Base-by-base conservation (phyloP, 257 asterid genomes). In the Fraxinus anomala region DNA sequence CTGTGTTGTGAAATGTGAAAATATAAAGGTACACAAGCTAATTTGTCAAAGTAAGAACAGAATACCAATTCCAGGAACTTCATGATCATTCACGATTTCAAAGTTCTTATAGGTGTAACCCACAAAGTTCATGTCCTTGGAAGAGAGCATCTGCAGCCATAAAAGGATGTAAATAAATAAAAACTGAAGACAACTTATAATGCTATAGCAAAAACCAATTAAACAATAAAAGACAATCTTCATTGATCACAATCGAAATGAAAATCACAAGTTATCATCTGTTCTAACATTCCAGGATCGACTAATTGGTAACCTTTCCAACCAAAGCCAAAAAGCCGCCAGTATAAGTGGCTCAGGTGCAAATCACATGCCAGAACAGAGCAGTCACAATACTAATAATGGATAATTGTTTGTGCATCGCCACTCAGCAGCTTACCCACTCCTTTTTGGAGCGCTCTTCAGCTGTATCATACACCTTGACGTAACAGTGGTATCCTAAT, bases 21-120 rank as follows among this genome's bases (percentile, higher is more conserved):
- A 61, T 12, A 6, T 44, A 72, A 59, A 68, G 31, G 75, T 33
- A 65, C 6, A 68, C 6, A 56, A 61, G 80, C n/a, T 67, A 37
- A 71, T 44, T 68, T 21, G 67, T 70, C 39, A 72, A 72, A 73
- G 84, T 40, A 70, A 70, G 49, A 61, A 79, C 37, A 39, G 67
- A 71, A 72, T 89, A 94, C 98, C 90, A 49, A 94, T 88, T 83
- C 96, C 97, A 17, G 96, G 90, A 73, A 91, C 97, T 77, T 92
- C 96, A 19, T 94, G 94, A 65, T 94, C 98, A 72, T 92, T 94
- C 74, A 91, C 96, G 68, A 94, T 96, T 87, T 96, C 99, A 74
- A 92, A 93, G 83, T 96, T 96, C 87, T 93, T 96, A 75, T 93
- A 96, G 82, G 99, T 96, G 86, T 96, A 96, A 67, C 99, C 99